Base-by-base conservation (phyloP, 1,139 yeast species). In the Hemisphaericaspora subhashii region DNA sequence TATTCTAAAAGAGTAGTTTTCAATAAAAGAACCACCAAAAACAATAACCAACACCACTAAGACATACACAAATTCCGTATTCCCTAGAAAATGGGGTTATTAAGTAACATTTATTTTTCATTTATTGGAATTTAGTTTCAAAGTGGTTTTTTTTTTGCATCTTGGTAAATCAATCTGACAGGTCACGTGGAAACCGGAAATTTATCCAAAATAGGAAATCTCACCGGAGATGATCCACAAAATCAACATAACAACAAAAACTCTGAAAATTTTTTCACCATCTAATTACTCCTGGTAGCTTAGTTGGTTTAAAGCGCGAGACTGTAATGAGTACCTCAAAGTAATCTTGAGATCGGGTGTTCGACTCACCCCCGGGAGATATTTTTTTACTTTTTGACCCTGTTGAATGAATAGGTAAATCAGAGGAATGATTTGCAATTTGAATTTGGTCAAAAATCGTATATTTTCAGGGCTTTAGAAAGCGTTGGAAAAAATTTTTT, bases 311-410 rank as follows among this genome's bases (percentile, higher is more conserved):
- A 33, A 33, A 33, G 36, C 36, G 36, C 36, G 36, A 33, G 36
- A 33, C 36, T 33, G 36, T 33, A 33, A 33, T 33, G 36, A 25
- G 28, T 25, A 33, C 25, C 30, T 33, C 36, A 55, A 24, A 66
- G 82, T 68, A 54, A 81, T 80, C 86, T 79, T 78, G 83, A 79
- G 84, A 79, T 79, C 86, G 85, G 83, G 86, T 74, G 86, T 81
- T 81, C 86, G 85, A 81, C 78, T 80, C 86, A 74, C 86, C 82
- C 85, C 81, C 84, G 75, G 81, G 86, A 80, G 86, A 81, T 48
- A 60, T 62, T 54, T 60, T 65, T 70, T 24, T 10, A n/a, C 4
- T 22, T 10, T 10, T 22, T 22, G 24, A 22, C 7, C n/a, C 8
- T 20, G 22, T 20, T 20, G 8, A 20, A 6, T 20, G 5, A 20